Base-by-base conservation (phyloP, 1,284 basidiomycete species). In the Laetiporus sulphureus region DNA sequence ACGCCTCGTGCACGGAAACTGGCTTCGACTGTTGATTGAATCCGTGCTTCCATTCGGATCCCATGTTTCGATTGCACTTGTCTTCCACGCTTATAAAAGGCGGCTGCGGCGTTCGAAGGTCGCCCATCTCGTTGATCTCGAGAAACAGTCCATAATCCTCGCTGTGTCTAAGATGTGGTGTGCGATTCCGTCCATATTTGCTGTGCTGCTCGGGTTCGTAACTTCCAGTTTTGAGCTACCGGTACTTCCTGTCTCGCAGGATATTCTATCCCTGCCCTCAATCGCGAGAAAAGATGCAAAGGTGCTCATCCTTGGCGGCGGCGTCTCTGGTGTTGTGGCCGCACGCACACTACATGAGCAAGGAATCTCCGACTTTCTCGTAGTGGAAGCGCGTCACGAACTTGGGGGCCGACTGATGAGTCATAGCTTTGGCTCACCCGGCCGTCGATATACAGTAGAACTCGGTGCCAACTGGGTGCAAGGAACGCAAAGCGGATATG, bases 401-500 rank as follows among this genome's bases (percentile, higher is more conserved):
- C 65, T 86, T 2, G 82, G 83, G 4, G 81, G 81, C 5, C 69
- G 81, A 7, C 69, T 83, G 64, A 68, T 64, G 49, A 70, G 66
- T 41, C 64, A 63, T 31, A 41, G 54, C 0, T 72, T 83, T 43
- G 75, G 69, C 22, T 58, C 48, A 2, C 38, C 60, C 4, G 62
- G 57, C 3, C 60, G 56, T 35, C 49, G 67, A 16, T 62, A 65
- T 41, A 68, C 66, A 0, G 59, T 85, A 22, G 83, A 86, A 56
- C 57, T 73, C 7, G 82, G 83, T 16, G 73, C 80, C 12, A 83
- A 82, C 53, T 86, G 83, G 83, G 68, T 86, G 27, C 80, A 85
- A 52, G 83, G 83, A 6, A 78, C 77, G 3, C 73, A 76, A 41
- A 57, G 62, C 4, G 70, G 64, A 4, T 55, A 65, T 39, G 77